Conservation (phyloP, 2,329 filamentous ascomycete genomes). For the Drechslerella coelobrocha region DNA sequence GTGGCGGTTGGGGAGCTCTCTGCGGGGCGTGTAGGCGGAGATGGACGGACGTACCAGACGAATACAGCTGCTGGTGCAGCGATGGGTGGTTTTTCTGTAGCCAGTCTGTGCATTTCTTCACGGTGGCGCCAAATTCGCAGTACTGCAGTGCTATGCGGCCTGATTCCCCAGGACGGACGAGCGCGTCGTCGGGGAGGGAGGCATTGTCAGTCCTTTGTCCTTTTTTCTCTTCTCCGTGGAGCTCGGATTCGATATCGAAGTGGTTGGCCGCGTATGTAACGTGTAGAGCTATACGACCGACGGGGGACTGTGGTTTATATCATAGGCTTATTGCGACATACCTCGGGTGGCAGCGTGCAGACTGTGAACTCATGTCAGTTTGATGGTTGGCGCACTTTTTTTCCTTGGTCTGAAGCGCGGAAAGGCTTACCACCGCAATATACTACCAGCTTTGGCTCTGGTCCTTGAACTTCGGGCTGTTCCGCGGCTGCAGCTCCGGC, state of each 20-base stretch:
- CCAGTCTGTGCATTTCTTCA: slow-evolving; percentile 98
- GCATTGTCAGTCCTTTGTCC: slow-evolving; percentile 4
- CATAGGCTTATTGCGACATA: slow-evolving; percentile 1
- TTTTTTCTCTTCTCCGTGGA: neutral
- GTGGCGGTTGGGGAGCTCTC: slow-evolving; percentile 5
- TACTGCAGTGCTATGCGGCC: slow-evolving; percentile 68
- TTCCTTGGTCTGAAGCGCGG: neutral
- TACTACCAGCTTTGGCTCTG: slow-evolving; percentile 16
- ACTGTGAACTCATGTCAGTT: slow-evolving; percentile 20
- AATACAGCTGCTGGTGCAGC: slow-evolving; percentile 83
- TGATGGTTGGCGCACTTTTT: neutral
- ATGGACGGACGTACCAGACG: slow-evolving; percentile 68
- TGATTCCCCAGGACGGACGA: neutral
- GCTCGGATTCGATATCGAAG: no score
- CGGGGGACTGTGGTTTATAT: neutral
- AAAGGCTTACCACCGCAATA: slow-evolving; percentile 44
- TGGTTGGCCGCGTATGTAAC: no score
- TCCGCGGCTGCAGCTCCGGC: slow-evolving; percentile 13
- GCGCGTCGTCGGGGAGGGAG: neutral
- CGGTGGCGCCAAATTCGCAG: slow-evolving; percentile 96
- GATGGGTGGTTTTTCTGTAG: slow-evolving; percentile 75
- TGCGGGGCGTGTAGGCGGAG: neutral
- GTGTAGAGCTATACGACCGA: neutral
- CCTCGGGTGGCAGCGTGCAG: slow-evolving; percentile 44
- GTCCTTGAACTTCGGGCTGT: slow-evolving; percentile 4